A percentile compares a stretch with the other conserved stretches of the same genome.
Conservation (phyloP, 495 filamentous ascomycete genomes). For the Penicillium atrosanguineum region DNA sequence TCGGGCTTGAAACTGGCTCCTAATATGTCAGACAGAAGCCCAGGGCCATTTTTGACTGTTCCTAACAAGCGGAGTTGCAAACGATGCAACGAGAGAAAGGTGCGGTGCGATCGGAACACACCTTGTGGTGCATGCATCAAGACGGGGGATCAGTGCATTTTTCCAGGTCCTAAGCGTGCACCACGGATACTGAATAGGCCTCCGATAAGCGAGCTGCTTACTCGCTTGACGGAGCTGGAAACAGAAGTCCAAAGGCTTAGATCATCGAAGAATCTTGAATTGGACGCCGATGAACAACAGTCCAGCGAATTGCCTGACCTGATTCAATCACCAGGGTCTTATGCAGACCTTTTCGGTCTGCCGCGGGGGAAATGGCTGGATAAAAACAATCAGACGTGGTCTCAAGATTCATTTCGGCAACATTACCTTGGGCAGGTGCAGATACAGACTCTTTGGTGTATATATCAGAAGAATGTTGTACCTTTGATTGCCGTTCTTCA, state of each 20-base stretch:
- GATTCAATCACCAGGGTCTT: background rate
- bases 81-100: background rate
- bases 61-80: background rate
- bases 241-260: background rate
- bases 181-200: background rate
- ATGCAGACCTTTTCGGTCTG: background rate
- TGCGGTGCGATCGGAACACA: background rate
- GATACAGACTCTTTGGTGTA: conserved; percentile 59
- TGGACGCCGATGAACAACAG: background rate
- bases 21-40: background rate
- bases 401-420: background rate
- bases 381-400: background rate
- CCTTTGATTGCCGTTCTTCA: conserved; percentile 63
- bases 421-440: conserved; percentile 16
- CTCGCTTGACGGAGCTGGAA: background rate
- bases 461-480: conserved; percentile 62
- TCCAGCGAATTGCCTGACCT: background rate
- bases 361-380: background rate
- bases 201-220: background rate
- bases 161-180: too few relatives aligned
- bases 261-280: background rate
- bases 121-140: background rate
- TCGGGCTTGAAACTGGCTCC: background rate
- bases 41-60: background rate
- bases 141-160: background rate